phyloP scores from a whole-genome alignment of 1,284 basidiomycete genomes.

The Apiotrichum mycotoxinovorans region DNA sequence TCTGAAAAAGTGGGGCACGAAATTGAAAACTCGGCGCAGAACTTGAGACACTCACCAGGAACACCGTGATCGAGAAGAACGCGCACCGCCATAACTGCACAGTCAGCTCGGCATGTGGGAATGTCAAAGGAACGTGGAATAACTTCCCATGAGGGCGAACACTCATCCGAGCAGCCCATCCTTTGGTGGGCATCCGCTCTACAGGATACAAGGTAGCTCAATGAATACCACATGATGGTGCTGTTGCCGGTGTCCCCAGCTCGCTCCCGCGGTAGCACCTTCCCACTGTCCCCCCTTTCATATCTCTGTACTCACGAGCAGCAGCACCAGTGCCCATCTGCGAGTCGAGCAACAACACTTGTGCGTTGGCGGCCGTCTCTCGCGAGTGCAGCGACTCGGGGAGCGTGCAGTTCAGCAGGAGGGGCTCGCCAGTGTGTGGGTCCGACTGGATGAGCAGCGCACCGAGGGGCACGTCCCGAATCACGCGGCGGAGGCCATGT shows the following conservation, averaged over 20 bases:
- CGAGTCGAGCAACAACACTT: slow-evolving; percentile 88
- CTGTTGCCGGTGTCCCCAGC: neutral
- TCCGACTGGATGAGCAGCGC: slow-evolving; percentile 89
- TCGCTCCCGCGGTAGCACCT: too few relatives aligned
- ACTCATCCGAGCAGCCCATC: too few relatives aligned
- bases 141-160: too few relatives aligned
- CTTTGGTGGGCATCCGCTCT: too few relatives aligned
- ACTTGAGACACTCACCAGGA: slow-evolving; percentile 38
- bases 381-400: slow-evolving; percentile 67
- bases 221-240: too few relatives aligned
- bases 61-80: slow-evolving; percentile 94
- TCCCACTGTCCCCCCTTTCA: too few relatives aligned
- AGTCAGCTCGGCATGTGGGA: neutral
- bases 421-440: slow-evolving; percentile 75
- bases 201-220: too few relatives aligned
- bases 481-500: slow-evolving; percentile 80
- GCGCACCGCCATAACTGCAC: slow-evolving; percentile 79
- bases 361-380: slow-evolving; percentile 63
- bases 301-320: slow-evolving; percentile 54
- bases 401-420: slow-evolving; percentile 76
- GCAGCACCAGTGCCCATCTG: slow-evolving; percentile 94
- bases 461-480: slow-evolving; percentile 82
- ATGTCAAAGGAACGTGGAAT: neutral
- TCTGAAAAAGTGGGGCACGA: neutral
- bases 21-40: neutral